phyloP scores from a whole-genome alignment of 192 early-diverging fungal species.

The Backusella westeae region DNA sequence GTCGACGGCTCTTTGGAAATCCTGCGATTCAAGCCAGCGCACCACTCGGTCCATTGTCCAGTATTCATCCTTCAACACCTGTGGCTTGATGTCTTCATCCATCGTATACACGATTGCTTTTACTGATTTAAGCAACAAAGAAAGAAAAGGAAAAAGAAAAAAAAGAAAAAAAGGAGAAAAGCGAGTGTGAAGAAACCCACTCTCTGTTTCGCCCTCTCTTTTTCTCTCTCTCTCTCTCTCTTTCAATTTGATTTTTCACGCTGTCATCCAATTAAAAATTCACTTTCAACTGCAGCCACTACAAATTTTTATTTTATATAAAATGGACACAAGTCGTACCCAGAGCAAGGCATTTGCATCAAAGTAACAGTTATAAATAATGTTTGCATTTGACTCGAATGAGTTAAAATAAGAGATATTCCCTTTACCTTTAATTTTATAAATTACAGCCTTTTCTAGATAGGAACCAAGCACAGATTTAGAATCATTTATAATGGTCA shows the following conservation, averaged over 20 bases:
- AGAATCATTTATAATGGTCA: no score
- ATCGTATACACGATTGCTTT: not conserved
- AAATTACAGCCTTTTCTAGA: no score
- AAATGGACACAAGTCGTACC: no score
- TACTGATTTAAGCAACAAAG: not conserved
- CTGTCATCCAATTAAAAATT: no score
- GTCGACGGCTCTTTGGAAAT: not conserved
- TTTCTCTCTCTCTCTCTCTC: not conserved
- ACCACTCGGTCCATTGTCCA: slow-evolving; percentile 8
- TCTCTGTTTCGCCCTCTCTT: not conserved
- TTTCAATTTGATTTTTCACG: not conserved
- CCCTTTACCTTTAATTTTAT: no score
- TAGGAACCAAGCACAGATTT: no score
- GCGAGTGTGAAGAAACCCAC: not conserved
- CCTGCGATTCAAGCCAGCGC: slow-evolving; percentile 2
- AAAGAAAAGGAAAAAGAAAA: not conserved
- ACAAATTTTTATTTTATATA: no score
- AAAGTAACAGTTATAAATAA: no score
- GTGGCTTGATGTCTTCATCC: not conserved
- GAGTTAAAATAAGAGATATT: no score
- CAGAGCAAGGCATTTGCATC: no score
- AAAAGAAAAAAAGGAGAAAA: not conserved
- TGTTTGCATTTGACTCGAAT: no score
- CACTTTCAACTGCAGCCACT: no score
- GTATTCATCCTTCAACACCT: not conserved